Conservation (phyloP, 2,329 filamentous ascomycete species). For the Aspergillus sojae region DNA sequence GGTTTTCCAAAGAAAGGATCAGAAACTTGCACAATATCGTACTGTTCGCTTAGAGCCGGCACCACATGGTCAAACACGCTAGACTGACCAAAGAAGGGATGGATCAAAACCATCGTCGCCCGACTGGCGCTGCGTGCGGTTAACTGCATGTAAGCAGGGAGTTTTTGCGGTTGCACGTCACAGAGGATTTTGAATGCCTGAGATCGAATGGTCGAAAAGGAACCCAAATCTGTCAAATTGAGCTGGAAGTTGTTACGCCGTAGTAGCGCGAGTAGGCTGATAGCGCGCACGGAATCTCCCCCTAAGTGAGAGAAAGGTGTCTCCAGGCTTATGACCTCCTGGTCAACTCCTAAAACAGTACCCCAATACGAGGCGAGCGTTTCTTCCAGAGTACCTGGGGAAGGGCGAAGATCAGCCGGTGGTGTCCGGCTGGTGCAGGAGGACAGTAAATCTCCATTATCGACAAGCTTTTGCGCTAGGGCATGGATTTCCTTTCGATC, state of each 20-base stretch:
- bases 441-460: not conserved
- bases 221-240: not conserved
- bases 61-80: not conserved
- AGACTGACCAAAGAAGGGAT: not conserved
- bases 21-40: not conserved
- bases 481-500: not conserved
- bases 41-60: not conserved
- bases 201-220: not conserved
- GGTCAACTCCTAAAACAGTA: not conserved
- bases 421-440: not conserved
- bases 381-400: not conserved
- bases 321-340: not conserved
- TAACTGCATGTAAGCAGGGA: not conserved
- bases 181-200: not conserved
- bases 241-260: not conserved
- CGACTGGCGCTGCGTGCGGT: not conserved
- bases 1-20: not conserved
- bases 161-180: not conserved
- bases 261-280: not conserved
- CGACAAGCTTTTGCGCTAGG: not conserved
- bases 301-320: not conserved
- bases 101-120: not conserved
- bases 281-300: not conserved
- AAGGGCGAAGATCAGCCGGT: not conserved
- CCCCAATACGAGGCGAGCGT: not conserved